Conservation (phyloP, 768 basidiomycete genomes). For the Tylopilus felleus region DNA sequence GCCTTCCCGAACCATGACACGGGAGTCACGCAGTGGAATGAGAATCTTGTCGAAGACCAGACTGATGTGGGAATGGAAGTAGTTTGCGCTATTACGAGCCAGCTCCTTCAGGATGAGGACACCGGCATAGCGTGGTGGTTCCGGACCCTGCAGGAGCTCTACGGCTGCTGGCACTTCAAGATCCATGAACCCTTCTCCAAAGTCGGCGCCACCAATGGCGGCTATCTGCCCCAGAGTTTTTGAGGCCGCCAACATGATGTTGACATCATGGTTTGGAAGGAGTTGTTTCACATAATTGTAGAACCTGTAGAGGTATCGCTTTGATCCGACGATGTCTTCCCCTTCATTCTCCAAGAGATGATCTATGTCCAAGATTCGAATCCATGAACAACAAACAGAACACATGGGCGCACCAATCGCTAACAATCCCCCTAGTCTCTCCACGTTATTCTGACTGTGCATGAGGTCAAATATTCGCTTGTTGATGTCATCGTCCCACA, state of each 20-base stretch:
- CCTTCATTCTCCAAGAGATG: slow-evolving; percentile 72
- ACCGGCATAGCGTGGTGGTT: slow-evolving; percentile 87
- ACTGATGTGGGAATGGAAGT: slow-evolving; percentile 85
- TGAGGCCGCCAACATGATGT: slow-evolving; percentile 93
- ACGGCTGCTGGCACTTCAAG: slow-evolving; percentile 84
- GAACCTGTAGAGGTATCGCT: slow-evolving; percentile 77
- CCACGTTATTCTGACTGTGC: slow-evolving; percentile 72
- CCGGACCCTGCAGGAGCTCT: slow-evolving; percentile 70
- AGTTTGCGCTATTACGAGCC: slow-evolving; percentile 80
- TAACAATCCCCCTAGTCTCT: slow-evolving; percentile 81
- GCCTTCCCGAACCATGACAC: slow-evolving; percentile 88
- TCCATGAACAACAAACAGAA: not conserved
- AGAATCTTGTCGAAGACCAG: slow-evolving; percentile 92
- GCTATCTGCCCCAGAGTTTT: slow-evolving; percentile 88
- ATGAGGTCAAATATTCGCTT: slow-evolving; percentile 76
- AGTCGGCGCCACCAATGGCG: slow-evolving; percentile 74
- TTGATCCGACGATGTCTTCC: slow-evolving; percentile 80
- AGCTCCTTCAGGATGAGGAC: slow-evolving; percentile 93
- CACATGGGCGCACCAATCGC: slow-evolving; percentile 67
- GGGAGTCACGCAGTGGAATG: slow-evolving; percentile 81
- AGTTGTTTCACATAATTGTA: slow-evolving; percentile 92
- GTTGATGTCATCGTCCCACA: slow-evolving; percentile 86
- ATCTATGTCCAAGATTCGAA: slow-evolving; percentile 39
- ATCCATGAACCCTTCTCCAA: slow-evolving; percentile 88
- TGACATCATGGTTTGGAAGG: slow-evolving; percentile 86